A percentile compares a stretch with the other conserved stretches of the same genome.
These are phyloP conservation scores for Trichoderma guizhouense DNA, from an alignment of 2,329 filamentous ascomycete genomes.

Conservation along the genomic window DNA sequence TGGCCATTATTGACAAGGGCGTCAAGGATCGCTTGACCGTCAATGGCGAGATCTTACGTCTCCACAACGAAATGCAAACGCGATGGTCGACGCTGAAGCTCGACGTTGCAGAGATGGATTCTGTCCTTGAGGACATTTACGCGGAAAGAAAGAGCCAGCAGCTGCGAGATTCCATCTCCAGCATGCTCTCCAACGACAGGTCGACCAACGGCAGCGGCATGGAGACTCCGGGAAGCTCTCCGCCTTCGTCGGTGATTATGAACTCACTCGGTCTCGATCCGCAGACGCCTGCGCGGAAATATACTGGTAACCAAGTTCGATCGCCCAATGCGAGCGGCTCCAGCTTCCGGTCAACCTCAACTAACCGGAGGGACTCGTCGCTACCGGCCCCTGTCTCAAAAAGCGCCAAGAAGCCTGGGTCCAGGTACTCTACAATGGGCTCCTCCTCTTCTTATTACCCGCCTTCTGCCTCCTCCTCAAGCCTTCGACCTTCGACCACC, in stretches of 20 bases:
- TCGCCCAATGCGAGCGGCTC: conserved; percentile 46
- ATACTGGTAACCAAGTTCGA: conserved; percentile 40
- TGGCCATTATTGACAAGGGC: conserved; percentile 93
- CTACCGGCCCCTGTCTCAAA: conserved; percentile 45
- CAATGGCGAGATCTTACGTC: conserved; percentile 87
- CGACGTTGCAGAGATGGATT: conserved; percentile 74
- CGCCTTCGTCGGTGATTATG: conserved; percentile 61
- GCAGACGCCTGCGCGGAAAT: conserved; percentile 42
- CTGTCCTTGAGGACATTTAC: conserved; percentile 69
- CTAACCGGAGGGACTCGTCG: conserved; percentile 45
- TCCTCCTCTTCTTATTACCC: conserved; percentile 33
- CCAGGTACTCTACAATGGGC: conserved; percentile 41
- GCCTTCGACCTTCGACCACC: conserved; percentile 45
- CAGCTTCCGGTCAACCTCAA: conserved; percentile 45
- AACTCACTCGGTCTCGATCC: conserved; percentile 50
- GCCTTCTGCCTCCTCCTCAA: conserved; percentile 35
- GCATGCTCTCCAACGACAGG: conserved; percentile 79
- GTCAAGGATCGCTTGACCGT: conserved; percentile 92
- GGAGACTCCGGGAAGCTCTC: conserved; percentile 68
- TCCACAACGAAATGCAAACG: conserved; percentile 82
- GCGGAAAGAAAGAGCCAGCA: conserved; percentile 64
- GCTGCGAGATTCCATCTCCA: conserved; percentile 88
- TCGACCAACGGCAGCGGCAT: conserved; percentile 66
- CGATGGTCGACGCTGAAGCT: conserved; percentile 74
- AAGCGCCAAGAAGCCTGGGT: conserved; percentile 40